phyloP scores from a whole-genome alignment of 495 filamentous ascomycete species.

The Podospora pseudoanserina region DNA sequence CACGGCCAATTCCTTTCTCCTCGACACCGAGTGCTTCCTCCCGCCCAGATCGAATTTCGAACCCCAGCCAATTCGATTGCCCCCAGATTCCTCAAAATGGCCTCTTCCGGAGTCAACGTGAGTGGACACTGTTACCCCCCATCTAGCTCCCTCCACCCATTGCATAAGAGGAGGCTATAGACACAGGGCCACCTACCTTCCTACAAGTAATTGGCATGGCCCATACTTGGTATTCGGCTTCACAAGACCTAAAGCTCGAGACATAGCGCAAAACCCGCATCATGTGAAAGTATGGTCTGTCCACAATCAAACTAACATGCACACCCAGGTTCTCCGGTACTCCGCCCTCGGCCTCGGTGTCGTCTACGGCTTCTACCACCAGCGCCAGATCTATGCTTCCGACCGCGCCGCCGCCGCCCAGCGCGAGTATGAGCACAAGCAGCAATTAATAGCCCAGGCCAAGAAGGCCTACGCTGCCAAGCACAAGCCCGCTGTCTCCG shows the following conservation, averaged over 20 bases:
- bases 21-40: slow-evolving; percentile 12
- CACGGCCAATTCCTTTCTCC: slow-evolving; percentile 24
- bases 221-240: too few species aligned
- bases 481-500: slow-evolving; percentile 61
- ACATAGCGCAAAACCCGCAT: neutral
- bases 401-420: slow-evolving; percentile 64
- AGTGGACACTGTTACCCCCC: slow-evolving; percentile 25
- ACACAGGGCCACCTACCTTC: neutral
- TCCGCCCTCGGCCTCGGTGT: slow-evolving; percentile 81
- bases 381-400: slow-evolving; percentile 64
- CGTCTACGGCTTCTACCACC: slow-evolving; percentile 90
- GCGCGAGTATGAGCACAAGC: slow-evolving; percentile 81
- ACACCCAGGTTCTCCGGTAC: slow-evolving; percentile 82
- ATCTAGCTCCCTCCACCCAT: neutral
- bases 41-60: slow-evolving; percentile 11
- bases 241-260: neutral
- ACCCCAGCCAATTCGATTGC: slow-evolving; percentile 1
- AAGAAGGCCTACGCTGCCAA: slow-evolving; percentile 83
- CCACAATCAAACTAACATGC: neutral
- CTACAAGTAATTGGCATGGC: neutral
- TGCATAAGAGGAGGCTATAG: neutral
- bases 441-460: slow-evolving; percentile 80
- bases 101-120: slow-evolving; percentile 62
- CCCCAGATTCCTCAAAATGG: slow-evolving; percentile 38
- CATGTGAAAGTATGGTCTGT: slow-evolving; percentile 11